Percentiles rank a stretch among this genome's conserved stretches.
These are phyloP conservation scores for Aspergillus indologenus DNA, from an alignment of 495 filamentous ascomycete genomes.

Conservation along the genomic window DNA sequence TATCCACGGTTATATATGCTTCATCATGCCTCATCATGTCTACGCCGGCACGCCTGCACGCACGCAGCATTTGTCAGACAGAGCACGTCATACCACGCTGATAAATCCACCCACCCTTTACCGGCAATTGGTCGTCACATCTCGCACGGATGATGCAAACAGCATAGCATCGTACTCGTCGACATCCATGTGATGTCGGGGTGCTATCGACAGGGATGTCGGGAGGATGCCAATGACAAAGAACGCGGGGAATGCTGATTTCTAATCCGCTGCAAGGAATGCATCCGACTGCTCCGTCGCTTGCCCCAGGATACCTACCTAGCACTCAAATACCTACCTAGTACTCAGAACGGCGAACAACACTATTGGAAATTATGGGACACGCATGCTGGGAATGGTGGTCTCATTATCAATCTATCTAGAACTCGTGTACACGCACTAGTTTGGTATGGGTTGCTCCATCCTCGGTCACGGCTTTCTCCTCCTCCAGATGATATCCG, in stretches of 20 bases:
- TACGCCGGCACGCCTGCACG: no score
- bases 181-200: background rate
- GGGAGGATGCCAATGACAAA: background rate
- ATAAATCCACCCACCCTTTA: constrained; percentile 6
- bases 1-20: no score
- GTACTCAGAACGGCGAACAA: no score
- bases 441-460: constrained; percentile 59
- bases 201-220: background rate
- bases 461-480: constrained; percentile 54
- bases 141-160: background rate
- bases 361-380: no score
- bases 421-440: constrained; percentile 26
- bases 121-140: background rate
- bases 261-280: background rate
- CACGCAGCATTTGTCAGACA: constrained; percentile 12
- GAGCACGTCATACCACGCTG: constrained; percentile 17
- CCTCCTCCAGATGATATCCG: constrained; percentile 57
- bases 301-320: no score
- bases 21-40: no score
- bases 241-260: background rate
- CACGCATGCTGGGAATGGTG: no score
- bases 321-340: no score
- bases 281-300: background rate
- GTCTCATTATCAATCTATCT: constrained; percentile 4
- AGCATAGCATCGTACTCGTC: background rate